Conservation (phyloP, 164 flowering plant genomes). For the Magnolia sinica region DNA sequence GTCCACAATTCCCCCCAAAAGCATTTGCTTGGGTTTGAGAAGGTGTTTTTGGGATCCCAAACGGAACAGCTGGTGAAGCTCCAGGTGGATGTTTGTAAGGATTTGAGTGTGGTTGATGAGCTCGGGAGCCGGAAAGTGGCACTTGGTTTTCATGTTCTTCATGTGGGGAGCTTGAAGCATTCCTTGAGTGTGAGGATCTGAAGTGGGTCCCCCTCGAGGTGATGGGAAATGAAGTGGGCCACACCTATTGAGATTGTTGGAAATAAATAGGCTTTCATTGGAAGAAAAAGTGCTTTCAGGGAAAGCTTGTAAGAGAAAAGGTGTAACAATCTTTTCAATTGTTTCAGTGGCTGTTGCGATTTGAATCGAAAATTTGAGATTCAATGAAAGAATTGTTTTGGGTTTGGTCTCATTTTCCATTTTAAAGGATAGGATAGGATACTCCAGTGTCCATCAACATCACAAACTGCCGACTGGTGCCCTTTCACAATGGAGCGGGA, state of each 20-base stretch:
- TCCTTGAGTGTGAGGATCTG: constrained; percentile 55
- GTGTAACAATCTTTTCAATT: constrained; percentile 26
- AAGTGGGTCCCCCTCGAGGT: constrained; percentile 7
- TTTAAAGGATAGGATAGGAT: neutral
- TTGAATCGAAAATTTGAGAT: constrained; percentile 8
- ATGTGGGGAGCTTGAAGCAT: constrained; percentile 72
- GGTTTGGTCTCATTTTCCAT: neutral
- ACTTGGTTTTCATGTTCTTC: constrained; percentile 72
- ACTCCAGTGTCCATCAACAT: too few species aligned
- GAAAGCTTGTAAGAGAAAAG: constrained; percentile 1
- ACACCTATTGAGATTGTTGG: constrained; percentile 6
- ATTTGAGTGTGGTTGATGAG: constrained; percentile 84
- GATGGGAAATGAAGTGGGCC: neutral
- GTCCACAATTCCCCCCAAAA: constrained; percentile 76
- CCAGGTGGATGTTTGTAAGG: constrained; percentile 81
- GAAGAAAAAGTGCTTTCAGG: constrained; percentile 1
- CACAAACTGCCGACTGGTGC: too few species aligned
- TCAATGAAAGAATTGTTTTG: constrained; percentile 1
- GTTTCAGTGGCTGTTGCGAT: constrained; percentile 10
- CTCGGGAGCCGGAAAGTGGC: constrained; percentile 65
- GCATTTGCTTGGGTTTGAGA: constrained; percentile 82
- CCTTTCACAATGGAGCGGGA: too few species aligned
- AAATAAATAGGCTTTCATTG: constrained; percentile 5
- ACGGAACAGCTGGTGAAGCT: constrained; percentile 49
- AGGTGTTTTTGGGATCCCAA: constrained; percentile 43